Evolutionary conservation across 805 yeast genomes (phyloP).

Genomic region (Ogataea methylovora): DNA sequence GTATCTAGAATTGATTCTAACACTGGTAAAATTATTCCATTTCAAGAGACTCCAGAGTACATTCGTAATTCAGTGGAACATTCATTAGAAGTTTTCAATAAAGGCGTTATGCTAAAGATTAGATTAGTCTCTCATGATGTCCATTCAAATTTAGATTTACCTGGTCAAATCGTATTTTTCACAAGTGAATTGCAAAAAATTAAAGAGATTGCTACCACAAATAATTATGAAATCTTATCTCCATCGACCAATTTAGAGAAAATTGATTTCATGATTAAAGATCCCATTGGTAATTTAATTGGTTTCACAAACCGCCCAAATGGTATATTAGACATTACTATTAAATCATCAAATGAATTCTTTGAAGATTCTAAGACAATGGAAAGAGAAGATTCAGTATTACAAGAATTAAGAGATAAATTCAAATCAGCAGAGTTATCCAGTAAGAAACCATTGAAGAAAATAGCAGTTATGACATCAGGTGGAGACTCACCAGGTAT

Average conservation of each 20-base stretch:
- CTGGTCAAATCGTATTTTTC: constrained; percentile 33
- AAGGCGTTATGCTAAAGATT: constrained; percentile 41
- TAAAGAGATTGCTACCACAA: constrained; percentile 10
- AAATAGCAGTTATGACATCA: constrained; percentile 72
- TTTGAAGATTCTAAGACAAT: constrained; percentile 5
- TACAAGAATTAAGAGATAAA: background rate
- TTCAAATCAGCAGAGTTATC: constrained; percentile 4
- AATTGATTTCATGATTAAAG: constrained; percentile 32
- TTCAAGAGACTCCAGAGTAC: constrained; percentile 29
- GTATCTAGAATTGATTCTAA: constrained; percentile 17
- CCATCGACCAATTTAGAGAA: constrained; percentile 3
- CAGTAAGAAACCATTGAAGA: constrained; percentile 18
- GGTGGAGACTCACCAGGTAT: constrained; percentile 83
- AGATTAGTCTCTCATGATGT: constrained; percentile 33
- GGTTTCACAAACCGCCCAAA: constrained; percentile 45
- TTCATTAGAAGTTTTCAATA: constrained; percentile 10
- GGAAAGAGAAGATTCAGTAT: no score
- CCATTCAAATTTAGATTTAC: constrained; percentile 23
- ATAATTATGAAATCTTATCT: constrained; percentile 11
- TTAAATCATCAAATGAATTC: constrained; percentile 29
- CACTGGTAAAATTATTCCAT: constrained; percentile 18
- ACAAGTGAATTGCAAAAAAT: constrained; percentile 28
- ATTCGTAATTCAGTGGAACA: constrained; percentile 4
- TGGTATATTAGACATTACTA: constrained; percentile 22
- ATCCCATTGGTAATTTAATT: constrained; percentile 59